Base-by-base conservation (phyloP, 768 basidiomycete species). In the Amanita pallidorosea region DNA sequence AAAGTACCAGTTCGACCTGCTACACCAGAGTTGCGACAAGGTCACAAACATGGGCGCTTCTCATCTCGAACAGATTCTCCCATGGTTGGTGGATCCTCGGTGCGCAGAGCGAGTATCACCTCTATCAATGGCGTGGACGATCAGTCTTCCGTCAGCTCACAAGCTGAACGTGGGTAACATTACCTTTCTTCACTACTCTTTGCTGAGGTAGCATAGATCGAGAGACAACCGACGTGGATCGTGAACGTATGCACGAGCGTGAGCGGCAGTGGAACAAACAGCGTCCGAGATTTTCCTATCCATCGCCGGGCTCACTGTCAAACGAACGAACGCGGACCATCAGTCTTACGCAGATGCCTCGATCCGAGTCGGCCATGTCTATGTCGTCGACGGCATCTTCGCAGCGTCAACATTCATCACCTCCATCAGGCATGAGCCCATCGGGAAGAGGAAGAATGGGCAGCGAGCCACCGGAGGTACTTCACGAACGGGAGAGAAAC, bases 241-340 rank as follows among this genome's bases (percentile, higher is more conserved):
- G 58, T 40, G 78, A 79, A 47, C 69, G 65, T 42, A 67, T 68
- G 42, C 53, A 65, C 25, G 76, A 79, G 49, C 68, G 71, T 35
- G 81, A 80, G 56, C 69, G 74, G 31, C 71, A 71, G 46, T 79
- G 80, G 79, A 80, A 80, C 59, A 76, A 67, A 54, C 72, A 68
- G 9, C 66, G 67, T 18, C 57, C 63, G 15, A 64, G 58, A 17
- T 41, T 57, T 57, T 54, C 58, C 43, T 74, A 73, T n/a, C 67
- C 74, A 15, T 65, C 70, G 2, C 76, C 75, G 9, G 73, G 70
- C 56, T 64, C 15, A 65, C 9, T 52, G 17, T 62, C 64, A 51
- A 47, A n/a, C 42, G 34, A 51, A 29, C 38, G 45, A 38, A 23
- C 41, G 17, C 45, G 47, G 23, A 18, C 50, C 36, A 23, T 34